These are phyloP conservation scores for Lumnitzera littorea DNA, from an alignment of 345 rosid genomes.

Conservation along the genomic window DNA sequence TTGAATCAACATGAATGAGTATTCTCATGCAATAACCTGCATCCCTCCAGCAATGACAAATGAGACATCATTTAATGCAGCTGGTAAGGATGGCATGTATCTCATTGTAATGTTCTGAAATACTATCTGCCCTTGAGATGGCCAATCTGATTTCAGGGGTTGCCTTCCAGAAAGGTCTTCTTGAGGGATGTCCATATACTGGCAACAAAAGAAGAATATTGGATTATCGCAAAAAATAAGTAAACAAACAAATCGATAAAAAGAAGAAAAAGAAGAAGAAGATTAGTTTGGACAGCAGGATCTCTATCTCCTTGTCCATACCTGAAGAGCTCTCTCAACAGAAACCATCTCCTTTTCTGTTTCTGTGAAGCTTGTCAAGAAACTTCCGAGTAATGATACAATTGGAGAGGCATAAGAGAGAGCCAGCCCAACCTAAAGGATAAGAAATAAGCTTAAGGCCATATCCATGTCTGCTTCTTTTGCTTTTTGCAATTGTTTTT, in stretches of 20 bases:
- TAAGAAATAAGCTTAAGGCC: not conserved
- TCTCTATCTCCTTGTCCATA: constrained; percentile 13
- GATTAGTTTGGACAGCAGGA: constrained; percentile 3
- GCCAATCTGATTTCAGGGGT: constrained; percentile 54
- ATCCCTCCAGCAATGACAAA: constrained; percentile 60
- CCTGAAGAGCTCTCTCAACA: constrained; percentile 85
- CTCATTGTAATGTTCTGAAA: constrained; percentile 78
- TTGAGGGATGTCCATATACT: constrained; percentile 92
- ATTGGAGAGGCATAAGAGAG: constrained; percentile 87
- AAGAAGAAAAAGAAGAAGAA: no score
- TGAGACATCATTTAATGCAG: constrained; percentile 51
- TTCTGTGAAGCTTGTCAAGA: constrained; percentile 87
- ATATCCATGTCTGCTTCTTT: not conserved
- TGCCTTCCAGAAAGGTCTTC: constrained; percentile 52
- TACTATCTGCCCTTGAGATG: constrained; percentile 54
- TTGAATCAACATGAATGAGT: not conserved
- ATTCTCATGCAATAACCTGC: constrained; percentile 36
- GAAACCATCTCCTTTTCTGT: constrained; percentile 97
- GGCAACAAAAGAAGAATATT: constrained; percentile 4
- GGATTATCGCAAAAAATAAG: constrained; percentile 8
- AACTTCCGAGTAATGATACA: constrained; percentile 78
- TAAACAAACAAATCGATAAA: no score
- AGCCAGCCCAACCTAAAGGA: constrained; percentile 75
- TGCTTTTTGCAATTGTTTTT: not conserved
- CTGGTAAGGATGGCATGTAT: constrained; percentile 62